Percentiles rank a stretch among this genome's conserved stretches.
phyloP scores from a whole-genome alignment of 305 asterid species.

The Fraxinus platypoda region DNA sequence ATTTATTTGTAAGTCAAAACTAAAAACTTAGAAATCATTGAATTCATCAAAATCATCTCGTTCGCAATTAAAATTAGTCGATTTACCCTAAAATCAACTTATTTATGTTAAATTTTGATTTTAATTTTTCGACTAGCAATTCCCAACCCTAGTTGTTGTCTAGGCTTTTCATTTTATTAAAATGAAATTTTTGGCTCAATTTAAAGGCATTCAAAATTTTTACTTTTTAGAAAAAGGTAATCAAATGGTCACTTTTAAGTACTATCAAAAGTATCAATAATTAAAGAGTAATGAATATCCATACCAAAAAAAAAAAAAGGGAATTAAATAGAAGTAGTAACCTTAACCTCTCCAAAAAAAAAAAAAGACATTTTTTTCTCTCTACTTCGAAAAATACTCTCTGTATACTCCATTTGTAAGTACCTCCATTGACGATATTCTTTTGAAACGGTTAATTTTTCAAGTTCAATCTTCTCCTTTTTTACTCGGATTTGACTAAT shows the following conservation, averaged over 20 bases:
- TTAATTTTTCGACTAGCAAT: background rate
- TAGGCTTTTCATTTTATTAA: background rate
- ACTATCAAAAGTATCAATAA: background rate
- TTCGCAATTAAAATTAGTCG: background rate
- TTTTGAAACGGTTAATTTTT: slow-evolving; percentile 26
- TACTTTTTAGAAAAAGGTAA: background rate
- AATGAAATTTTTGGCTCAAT: background rate
- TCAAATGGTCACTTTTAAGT: background rate
- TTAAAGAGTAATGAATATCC: background rate
- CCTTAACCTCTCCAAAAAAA: slow-evolving; percentile 13
- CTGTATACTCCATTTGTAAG: slow-evolving; percentile 24
- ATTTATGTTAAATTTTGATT: background rate
- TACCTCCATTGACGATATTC: slow-evolving; percentile 48
- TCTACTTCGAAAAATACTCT: background rate
- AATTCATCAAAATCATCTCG: no score
- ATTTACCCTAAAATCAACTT: background rate
- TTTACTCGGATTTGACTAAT: slow-evolving; percentile 7
- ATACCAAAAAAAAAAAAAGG: background rate
- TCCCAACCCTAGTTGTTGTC: background rate
- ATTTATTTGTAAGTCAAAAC: no score
- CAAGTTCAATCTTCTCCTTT: slow-evolving; percentile 32
- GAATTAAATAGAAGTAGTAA: background rate
- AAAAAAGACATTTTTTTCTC: slow-evolving; percentile 16
- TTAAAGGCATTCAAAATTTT: background rate
- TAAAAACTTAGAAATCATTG: no score